A percentile compares a stretch with the other conserved stretches of the same genome.
Evolutionary conservation across 495 filamentous ascomycete species (phyloP).

Genomic region (Thermothielavioides terrestris): DNA sequence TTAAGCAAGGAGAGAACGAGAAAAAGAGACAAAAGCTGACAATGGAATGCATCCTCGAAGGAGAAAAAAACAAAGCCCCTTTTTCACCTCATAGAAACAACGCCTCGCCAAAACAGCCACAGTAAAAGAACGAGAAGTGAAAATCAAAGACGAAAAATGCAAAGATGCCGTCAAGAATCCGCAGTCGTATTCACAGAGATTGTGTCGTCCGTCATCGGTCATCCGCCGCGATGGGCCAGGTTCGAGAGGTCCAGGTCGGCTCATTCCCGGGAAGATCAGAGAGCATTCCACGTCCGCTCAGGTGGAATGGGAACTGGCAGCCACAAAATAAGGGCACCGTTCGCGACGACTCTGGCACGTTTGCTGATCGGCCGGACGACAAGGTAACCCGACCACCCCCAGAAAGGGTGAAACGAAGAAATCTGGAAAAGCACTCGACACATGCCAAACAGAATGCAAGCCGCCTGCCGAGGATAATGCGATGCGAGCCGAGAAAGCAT

Average conservation of each 20-base stretch:
- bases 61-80: not conserved
- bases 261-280: too few relatives aligned
- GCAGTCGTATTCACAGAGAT: not conserved
- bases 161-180: not conserved
- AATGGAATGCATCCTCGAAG: not conserved
- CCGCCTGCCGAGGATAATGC: slow-evolving; percentile 3
- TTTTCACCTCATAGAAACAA: slow-evolving; percentile 4
- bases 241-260: too few relatives aligned
- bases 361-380: too few relatives aligned
- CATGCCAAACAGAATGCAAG: not conserved
- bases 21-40: not conserved
- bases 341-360: too few relatives aligned
- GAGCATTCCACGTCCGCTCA: too few relatives aligned
- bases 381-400: not conserved
- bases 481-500: not conserved
- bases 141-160: not conserved
- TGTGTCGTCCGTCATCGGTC: slow-evolving; percentile 3
- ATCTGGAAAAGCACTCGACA: not conserved
- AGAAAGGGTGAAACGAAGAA: not conserved
- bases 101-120: slow-evolving; percentile 7
- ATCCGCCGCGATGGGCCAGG: not conserved
- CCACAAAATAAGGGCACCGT: too few relatives aligned
- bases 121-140: not conserved
- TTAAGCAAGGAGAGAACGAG: not conserved
- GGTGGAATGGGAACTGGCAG: too few relatives aligned